Percentiles rank a stretch among this genome's conserved stretches.
Evolutionary conservation across 2,329 filamentous ascomycete species (phyloP).

Genomic region (Aspergillus sp.): DNA sequence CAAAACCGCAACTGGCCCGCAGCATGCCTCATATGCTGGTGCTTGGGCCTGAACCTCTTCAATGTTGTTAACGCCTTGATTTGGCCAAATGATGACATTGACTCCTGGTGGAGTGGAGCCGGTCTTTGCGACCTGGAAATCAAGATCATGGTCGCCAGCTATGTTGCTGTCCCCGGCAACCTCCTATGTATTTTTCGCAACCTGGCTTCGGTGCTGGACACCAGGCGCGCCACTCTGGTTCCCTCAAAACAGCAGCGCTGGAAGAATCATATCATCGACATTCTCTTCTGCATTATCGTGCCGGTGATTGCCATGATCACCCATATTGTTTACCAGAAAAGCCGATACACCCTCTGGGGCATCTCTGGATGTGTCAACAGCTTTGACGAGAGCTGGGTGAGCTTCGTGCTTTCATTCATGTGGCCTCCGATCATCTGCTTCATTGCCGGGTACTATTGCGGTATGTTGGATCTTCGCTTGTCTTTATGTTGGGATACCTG

Average conservation of each 20-base stretch:
- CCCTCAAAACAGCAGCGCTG: conserved; percentile 49
- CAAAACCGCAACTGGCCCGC: conserved; percentile 61
- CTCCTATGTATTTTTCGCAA: conserved; percentile 59
- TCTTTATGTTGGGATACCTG: not conserved
- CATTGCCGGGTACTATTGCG: conserved; percentile 55
- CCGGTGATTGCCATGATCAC: conserved; percentile 55
- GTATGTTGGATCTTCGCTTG: conserved; percentile 40
- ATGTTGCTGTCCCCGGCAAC: conserved; percentile 52
- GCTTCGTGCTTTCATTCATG: conserved; percentile 52
- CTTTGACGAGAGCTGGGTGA: conserved; percentile 57
- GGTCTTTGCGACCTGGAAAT: conserved; percentile 64
- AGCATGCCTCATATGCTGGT: conserved; percentile 55
- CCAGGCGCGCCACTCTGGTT: conserved; percentile 52
- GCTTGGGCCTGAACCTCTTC: conserved; percentile 56
- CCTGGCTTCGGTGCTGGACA: conserved; percentile 60
- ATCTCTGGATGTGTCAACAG: conserved; percentile 59
- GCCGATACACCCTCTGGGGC: conserved; percentile 57
- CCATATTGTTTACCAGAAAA: conserved; percentile 59
- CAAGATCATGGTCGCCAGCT: conserved; percentile 55
- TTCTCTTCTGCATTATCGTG: conserved; percentile 54
- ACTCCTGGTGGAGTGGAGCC: conserved; percentile 56
- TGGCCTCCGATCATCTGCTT: conserved; percentile 57
- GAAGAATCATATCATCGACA: conserved; percentile 49
- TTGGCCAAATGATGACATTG: conserved; percentile 59
- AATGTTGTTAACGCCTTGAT: conserved; percentile 62